Evolutionary conservation across 805 yeast genomes (phyloP).

Genomic region (Pachysolen tannophilus): DNA sequence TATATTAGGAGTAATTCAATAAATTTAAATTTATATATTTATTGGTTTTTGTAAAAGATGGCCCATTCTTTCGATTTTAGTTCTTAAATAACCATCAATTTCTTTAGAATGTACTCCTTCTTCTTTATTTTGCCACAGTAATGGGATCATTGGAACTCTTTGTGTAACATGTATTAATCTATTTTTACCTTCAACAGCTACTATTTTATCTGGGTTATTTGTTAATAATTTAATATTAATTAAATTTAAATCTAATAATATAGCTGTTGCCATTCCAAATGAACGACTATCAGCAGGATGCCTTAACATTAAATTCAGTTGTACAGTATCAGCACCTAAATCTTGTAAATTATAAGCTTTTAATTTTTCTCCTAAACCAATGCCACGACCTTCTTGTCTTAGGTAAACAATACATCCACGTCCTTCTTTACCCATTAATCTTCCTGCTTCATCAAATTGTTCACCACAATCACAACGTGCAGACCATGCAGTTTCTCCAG

Average conservation of each 20-base stretch:
- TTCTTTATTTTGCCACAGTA: conserved; percentile 67
- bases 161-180: conserved; percentile 69
- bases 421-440: conserved; percentile 79
- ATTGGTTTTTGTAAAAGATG: conserved; percentile 57
- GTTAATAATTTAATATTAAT: conserved; percentile 70
- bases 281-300: conserved; percentile 99
- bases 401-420: conserved; percentile 92
- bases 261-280: conserved; percentile 90
- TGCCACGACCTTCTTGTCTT: conserved; percentile 98
- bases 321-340: conserved; percentile 96
- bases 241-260: conserved; percentile 74
- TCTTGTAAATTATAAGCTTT: conserved; percentile 97
- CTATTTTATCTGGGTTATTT: conserved; percentile 92
- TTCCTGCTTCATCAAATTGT: conserved; percentile 96
- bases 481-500: conserved; percentile 99
- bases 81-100: conserved; percentile 86
- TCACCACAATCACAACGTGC: conserved; percentile 99
- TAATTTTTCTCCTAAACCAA: conserved; percentile 94
- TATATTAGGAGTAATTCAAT: too few relatives aligned
- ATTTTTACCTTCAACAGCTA: conserved; percentile 87
- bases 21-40: conserved; percentile 11
- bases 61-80: conserved; percentile 97
- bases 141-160: conserved; percentile 94
- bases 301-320: conserved; percentile 83
- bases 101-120: conserved; percentile 77